phyloP scores from a whole-genome alignment of 352 stramenopile species.

The Pelagophyceae sp. region DNA sequence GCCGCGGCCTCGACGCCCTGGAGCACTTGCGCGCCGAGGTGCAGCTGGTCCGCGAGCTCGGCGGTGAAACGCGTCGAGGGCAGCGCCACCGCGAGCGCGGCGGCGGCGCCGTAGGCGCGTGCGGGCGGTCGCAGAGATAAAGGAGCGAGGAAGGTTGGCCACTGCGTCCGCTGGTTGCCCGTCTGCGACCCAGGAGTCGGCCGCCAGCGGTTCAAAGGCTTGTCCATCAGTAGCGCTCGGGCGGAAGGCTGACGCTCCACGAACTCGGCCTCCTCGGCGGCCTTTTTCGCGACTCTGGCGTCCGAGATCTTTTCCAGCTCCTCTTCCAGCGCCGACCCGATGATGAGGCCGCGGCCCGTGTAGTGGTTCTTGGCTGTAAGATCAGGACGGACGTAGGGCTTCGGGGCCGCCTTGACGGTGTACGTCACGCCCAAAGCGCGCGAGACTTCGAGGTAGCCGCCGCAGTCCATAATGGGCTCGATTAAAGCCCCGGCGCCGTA shows the following conservation, averaged over 20 bases:
- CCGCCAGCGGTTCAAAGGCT: not conserved
- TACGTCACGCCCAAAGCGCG: slow-evolving; percentile 23
- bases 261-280: not conserved
- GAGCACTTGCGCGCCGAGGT: not conserved
- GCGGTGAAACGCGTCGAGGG: not conserved
- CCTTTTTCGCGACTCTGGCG: not conserved
- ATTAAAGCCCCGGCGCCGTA: slow-evolving; percentile 33
- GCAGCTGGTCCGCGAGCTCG: not conserved
- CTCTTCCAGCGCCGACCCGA: not conserved
- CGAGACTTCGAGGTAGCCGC: slow-evolving; percentile 30
- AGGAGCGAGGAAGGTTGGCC: not conserved
- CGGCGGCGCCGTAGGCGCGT: not conserved
- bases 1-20: not conserved
- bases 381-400: not conserved
- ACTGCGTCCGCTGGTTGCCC: not conserved
- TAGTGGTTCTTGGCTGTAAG: not conserved
- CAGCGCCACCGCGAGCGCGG: not conserved
- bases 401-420: not conserved
- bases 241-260: not conserved
- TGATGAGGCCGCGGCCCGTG: not conserved
- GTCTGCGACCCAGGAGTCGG: not conserved
- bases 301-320: not conserved
- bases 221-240: not conserved
- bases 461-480: slow-evolving; percentile 33
- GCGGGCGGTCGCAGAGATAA: not conserved